phyloP scores from a whole-genome alignment of 257 asterid genomes.

The Capsicum chinense region DNA sequence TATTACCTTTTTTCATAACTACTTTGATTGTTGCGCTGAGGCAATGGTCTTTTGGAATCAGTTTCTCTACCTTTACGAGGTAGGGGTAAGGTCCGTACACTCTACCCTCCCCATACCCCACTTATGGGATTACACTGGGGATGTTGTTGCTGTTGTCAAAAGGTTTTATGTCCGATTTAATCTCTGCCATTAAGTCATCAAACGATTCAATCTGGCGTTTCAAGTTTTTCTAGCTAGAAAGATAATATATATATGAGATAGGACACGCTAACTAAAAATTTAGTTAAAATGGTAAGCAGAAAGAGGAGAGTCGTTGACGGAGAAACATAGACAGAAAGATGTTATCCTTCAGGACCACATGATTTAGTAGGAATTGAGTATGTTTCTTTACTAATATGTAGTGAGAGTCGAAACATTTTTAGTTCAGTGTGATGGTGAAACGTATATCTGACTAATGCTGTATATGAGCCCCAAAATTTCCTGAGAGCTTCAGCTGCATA shows the following conservation, averaged over 20 bases:
- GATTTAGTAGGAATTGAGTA: neutral
- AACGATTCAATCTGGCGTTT: neutral
- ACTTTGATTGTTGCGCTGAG: too few relatives aligned
- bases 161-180: neutral
- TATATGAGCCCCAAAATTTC: neutral
- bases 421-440: neutral
- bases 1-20: too few relatives aligned
- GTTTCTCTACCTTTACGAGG: too few relatives aligned
- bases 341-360: neutral
- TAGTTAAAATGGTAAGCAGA: neutral
- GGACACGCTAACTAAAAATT: neutral
- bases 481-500: neutral
- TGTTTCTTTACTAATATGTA: neutral
- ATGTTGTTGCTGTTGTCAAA: too few relatives aligned
- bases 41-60: too few relatives aligned
- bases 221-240: neutral
- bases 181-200: neutral
- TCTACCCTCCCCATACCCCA: too few relatives aligned
- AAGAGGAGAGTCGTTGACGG: neutral
- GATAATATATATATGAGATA: neutral
- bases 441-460: neutral
- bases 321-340: neutral
- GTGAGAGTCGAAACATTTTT: neutral
- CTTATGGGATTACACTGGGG: too few relatives aligned
- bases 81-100: too few relatives aligned